These are phyloP conservation scores for Aureobasidium melanogenum DNA, from an alignment of 2,329 filamentous ascomycete species.

Conservation along the genomic window DNA sequence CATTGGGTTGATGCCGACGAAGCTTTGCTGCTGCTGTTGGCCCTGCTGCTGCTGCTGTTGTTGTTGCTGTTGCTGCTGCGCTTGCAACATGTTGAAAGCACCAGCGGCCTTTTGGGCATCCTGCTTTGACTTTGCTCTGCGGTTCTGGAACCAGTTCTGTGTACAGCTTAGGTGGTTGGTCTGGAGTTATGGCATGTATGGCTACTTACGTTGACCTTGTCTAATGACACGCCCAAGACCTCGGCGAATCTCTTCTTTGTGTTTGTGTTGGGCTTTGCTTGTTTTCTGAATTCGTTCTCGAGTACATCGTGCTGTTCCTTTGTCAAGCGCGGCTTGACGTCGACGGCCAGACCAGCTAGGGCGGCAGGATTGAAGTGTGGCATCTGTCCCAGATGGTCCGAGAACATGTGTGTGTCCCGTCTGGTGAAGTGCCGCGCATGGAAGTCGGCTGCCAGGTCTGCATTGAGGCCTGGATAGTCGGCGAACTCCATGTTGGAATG, in stretches of 20 bases:
- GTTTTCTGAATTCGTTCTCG: slow-evolving; percentile 39
- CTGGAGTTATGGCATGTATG: background rate
- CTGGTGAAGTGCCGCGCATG: slow-evolving; percentile 15
- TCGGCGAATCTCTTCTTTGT: slow-evolving; percentile 43
- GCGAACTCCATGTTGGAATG: slow-evolving; percentile 15
- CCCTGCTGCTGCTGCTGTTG: slow-evolving; percentile 13
- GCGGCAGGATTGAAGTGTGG: slow-evolving; percentile 17
- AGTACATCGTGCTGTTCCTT: slow-evolving; percentile 46
- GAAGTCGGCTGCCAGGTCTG: slow-evolving; percentile 14
- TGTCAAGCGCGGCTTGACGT: slow-evolving; percentile 43
- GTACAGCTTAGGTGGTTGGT: background rate
- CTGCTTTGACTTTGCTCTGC: slow-evolving; percentile 44
- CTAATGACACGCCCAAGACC: slow-evolving; percentile 38
- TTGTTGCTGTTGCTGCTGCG: slow-evolving; percentile 1
- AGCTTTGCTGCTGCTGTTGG: slow-evolving; percentile 10
- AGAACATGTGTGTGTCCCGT: slow-evolving; percentile 9
- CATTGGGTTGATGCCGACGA: slow-evolving; percentile 10
- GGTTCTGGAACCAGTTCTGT: slow-evolving; percentile 48
- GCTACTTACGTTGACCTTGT: slow-evolving; percentile 44
- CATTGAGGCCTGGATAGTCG: slow-evolving; percentile 15
- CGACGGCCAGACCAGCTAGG: slow-evolving; percentile 22
- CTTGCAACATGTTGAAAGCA: slow-evolving; percentile 19
- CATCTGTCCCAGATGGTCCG: slow-evolving; percentile 5
- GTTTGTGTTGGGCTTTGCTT: slow-evolving; percentile 42
- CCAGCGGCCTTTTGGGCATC: slow-evolving; percentile 39